Percentiles rank a stretch among this genome's conserved stretches.
Evolutionary conservation across 176 grass and related monocot species (phyloP).

Genomic region (Urochloa ruziziensis): DNA sequence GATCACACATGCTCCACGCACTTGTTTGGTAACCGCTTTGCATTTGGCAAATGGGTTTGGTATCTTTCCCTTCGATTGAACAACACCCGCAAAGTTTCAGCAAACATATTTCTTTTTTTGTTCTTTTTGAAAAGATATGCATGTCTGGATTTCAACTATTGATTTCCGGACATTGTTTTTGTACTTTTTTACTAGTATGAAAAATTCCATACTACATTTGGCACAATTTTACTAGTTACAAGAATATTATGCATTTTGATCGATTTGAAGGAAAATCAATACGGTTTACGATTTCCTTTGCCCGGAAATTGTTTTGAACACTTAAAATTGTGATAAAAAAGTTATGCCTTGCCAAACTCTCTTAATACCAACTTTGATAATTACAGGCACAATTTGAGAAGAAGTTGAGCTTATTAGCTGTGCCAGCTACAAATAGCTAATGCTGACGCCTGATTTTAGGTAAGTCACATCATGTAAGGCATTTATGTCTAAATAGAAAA

Average conservation of each 20-base stretch:
- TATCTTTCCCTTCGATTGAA: background rate
- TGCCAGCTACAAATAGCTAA: background rate
- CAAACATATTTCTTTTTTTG: background rate
- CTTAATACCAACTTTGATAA: background rate
- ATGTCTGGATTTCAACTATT: background rate
- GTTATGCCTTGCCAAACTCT: background rate
- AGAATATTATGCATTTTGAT: background rate
- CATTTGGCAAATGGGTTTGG: background rate
- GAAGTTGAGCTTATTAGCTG: background rate
- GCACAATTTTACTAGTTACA: background rate
- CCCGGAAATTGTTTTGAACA: background rate
- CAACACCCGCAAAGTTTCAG: background rate
- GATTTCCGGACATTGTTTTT: background rate
- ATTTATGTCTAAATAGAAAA: background rate
- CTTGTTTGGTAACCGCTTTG: conserved; percentile 14
- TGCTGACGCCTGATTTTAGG: background rate
- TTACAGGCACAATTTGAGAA: background rate
- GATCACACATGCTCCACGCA: conserved; percentile 23
- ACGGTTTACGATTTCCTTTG: background rate
- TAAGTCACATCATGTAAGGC: background rate
- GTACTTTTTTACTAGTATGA: background rate
- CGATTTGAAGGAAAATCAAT: background rate
- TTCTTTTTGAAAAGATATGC: background rate
- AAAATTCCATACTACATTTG: background rate
- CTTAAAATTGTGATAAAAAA: background rate